Conservation (phyloP, 768 basidiomycete species). For the Hericium erinaceus region DNA sequence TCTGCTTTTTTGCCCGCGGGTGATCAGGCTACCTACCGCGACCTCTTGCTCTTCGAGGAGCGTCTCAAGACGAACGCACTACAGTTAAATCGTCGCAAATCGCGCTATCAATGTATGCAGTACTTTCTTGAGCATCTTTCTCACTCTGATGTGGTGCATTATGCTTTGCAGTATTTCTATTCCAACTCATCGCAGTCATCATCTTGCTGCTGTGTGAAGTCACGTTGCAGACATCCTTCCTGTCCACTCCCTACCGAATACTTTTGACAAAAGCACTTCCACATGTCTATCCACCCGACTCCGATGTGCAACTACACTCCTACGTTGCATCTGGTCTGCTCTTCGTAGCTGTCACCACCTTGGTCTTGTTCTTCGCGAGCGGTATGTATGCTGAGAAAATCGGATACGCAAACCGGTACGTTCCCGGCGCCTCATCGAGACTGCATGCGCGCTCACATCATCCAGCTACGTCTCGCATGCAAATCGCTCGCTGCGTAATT, state of each 20-base stretch:
- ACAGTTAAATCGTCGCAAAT: slow-evolving; percentile 68
- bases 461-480: slow-evolving; percentile 92
- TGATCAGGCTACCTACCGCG: slow-evolving; percentile 75
- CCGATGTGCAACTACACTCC: slow-evolving; percentile 45
- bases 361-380: slow-evolving; percentile 91
- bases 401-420: slow-evolving; percentile 89
- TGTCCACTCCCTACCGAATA: slow-evolving; percentile 53
- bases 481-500: slow-evolving; percentile 80
- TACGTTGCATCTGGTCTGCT: slow-evolving; percentile 74
- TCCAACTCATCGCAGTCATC: slow-evolving; percentile 58
- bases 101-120: slow-evolving; percentile 65
- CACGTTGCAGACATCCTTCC: slow-evolving; percentile 57
- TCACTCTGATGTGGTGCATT: neutral
- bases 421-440: slow-evolving; percentile 11
- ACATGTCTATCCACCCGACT: slow-evolving; percentile 34
- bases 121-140: neutral
- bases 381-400: slow-evolving; percentile 97
- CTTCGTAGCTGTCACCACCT: slow-evolving; percentile 83
- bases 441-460: slow-evolving; percentile 2
- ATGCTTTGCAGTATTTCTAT: slow-evolving; percentile 54
- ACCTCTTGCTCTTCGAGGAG: slow-evolving; percentile 90
- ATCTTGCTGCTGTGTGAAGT: slow-evolving; percentile 69
- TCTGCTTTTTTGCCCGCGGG: slow-evolving; percentile 50
- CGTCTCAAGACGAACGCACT: slow-evolving; percentile 90
- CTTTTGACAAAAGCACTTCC: slow-evolving; percentile 44